These are phyloP conservation scores for Paratinospora sagittata DNA, from an alignment of 164 flowering plant genomes.

Conservation along the genomic window DNA sequence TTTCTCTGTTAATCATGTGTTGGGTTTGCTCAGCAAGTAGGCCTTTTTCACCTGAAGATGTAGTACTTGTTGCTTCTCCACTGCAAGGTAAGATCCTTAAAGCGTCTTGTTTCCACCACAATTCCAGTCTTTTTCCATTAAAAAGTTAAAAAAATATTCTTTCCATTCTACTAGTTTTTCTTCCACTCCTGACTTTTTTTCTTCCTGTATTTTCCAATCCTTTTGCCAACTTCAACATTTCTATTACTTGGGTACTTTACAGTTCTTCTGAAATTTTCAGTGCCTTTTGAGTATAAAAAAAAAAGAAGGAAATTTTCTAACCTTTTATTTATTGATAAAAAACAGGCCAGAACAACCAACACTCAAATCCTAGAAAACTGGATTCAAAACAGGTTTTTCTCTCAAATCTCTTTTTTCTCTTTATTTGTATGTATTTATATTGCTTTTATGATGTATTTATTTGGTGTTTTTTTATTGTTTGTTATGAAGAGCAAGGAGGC, in stretches of 20 bases:
- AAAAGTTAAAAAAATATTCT: background rate
- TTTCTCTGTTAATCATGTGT: conserved; percentile 13
- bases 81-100: conserved; percentile 14
- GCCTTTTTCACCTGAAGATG: conserved; percentile 5
- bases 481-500: conserved; percentile 10
- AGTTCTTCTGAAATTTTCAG: background rate
- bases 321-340: conserved; percentile 7
- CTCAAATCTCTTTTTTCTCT: background rate
- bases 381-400: conserved; percentile 24
- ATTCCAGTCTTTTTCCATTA: background rate
- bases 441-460: background rate
- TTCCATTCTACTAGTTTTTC: background rate
- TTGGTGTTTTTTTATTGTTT: background rate
- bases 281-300: too few relatives aligned
- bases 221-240: background rate
- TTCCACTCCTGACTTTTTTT: too few relatives aligned
- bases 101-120: too few relatives aligned
- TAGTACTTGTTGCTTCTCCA: conserved; percentile 3
- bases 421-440: background rate
- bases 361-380: background rate
- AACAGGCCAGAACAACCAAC: conserved; percentile 18
- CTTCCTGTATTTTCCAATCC: background rate
- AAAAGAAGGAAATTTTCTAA: conserved; percentile 1
- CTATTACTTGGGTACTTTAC: too few relatives aligned
- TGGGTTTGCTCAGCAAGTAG: conserved; percentile 24